Percentiles rank a stretch among this genome's conserved stretches.
phyloP scores from a whole-genome alignment of 371 early-diverging fungal species.

The Apophysomyces ossiformis region DNA sequence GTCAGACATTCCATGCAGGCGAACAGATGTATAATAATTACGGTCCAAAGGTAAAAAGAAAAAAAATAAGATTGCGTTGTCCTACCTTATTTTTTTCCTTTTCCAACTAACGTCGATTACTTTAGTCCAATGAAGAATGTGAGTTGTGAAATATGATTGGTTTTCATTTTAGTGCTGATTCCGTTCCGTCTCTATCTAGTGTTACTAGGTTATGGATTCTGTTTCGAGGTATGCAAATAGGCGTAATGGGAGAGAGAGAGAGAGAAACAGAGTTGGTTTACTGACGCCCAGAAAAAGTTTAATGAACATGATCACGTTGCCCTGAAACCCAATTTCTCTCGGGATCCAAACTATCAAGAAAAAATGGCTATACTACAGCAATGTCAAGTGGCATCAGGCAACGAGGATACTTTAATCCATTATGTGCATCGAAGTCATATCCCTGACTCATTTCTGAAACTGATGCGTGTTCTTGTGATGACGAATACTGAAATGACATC shows the following conservation, averaged over 20 bases:
- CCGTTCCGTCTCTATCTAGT: conserved; percentile 25
- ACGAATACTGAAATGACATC: conserved; percentile 46
- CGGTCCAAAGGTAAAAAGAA: conserved; percentile 61
- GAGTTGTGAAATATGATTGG: conserved; percentile 26
- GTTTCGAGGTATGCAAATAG: conserved; percentile 45
- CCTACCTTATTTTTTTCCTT: background rate
- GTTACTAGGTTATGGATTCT: conserved; percentile 68
- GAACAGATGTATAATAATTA: conserved; percentile 68
- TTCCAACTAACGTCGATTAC: background rate
- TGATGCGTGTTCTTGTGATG: conserved; percentile 71
- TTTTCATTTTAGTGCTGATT: background rate
- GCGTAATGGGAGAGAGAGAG: background rate
- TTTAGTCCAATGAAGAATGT: conserved; percentile 71
- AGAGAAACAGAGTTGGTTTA: background rate
- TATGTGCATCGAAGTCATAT: conserved; percentile 51
- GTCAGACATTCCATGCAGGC: conserved; percentile 37
- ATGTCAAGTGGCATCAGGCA: conserved; percentile 37
- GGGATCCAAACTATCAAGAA: conserved; percentile 52
- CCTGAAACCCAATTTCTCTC: conserved; percentile 61
- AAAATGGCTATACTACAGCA: conserved; percentile 51
- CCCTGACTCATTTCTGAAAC: conserved; percentile 47
- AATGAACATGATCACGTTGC: conserved; percentile 56
- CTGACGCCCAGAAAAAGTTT: conserved; percentile 24
- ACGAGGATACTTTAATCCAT: conserved; percentile 38
- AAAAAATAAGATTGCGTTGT: conserved; percentile 35